Base-by-base conservation (phyloP, 768 basidiomycete genomes). In the Coprinopsis sp. region DNA sequence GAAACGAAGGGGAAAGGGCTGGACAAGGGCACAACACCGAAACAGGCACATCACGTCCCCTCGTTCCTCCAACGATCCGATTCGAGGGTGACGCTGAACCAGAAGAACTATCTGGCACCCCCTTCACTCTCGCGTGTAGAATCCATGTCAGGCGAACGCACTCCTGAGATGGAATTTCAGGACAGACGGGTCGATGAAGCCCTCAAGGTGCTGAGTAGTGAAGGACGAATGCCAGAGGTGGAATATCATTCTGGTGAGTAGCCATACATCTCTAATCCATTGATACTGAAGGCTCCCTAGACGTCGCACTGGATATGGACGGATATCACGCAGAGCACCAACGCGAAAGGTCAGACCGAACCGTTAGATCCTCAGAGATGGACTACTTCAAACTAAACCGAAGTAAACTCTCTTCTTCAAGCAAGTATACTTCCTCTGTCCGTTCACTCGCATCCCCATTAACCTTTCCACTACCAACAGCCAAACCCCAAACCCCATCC, bases 291-390 rank as follows among this genome's bases (percentile, higher is more conserved):
- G 25, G 16, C 22, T 8, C 47, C 23, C 16, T 41, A 89, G 89
- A 84, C 53, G 72, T 93, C 38, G 84, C 88, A 13, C 71, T 94
- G 25, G 92, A 96, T 55, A 78, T 81, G 57, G 79, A 82, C 43
- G 92, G 91, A 0, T 95, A 95, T 62, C 85, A 90, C 62, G 51
- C 44, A 7, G 54, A 57, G 16, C 67, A 68, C 43, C 55, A 56
- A 13, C 65, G 62, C 23, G 71, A 73, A 57, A 51, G 55, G 23
- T 71, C 72, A 19, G 73, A 75, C 46, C 61, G 63, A 28, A 74
- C 71, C 2, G 54, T 73, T 16, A 69, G 63, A 29, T 71, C 64
- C 8, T 55, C 58, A 4, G 48, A 53, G 23, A 38, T 58, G 14
- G 51, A 48, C 38, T 29, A 41, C 8, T 52, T 54, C 34, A 34